Conservation (phyloP, 768 basidiomycete genomes). For the Suillus bovinus region DNA sequence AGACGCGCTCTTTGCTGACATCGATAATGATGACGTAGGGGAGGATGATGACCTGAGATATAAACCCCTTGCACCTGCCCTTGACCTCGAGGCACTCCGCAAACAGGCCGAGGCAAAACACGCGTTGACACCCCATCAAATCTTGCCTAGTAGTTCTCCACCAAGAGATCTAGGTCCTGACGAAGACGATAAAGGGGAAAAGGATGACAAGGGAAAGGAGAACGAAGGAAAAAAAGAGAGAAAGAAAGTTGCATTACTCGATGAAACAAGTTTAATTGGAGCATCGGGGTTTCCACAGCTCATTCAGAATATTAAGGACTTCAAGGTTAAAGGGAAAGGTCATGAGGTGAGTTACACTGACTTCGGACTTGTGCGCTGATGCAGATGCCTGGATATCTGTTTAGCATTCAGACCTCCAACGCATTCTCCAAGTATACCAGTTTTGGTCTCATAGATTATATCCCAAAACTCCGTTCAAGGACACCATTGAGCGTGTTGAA, state of each 20-base stretch:
- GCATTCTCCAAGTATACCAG: constrained; percentile 83
- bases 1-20: constrained; percentile 45
- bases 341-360: constrained; percentile 64
- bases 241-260: constrained; percentile 53
- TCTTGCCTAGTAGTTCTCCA: constrained; percentile 51
- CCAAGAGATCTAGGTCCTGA: constrained; percentile 28
- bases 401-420: constrained; percentile 78
- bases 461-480: constrained; percentile 84
- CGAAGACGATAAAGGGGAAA: constrained; percentile 19
- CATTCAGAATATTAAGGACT: constrained; percentile 71
- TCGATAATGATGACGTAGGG: constrained; percentile 52
- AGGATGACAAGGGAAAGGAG: constrained; percentile 12
- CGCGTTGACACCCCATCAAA: constrained; percentile 45
- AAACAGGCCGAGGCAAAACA: constrained; percentile 56
- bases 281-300: constrained; percentile 79
- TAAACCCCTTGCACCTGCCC: constrained; percentile 47
- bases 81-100: constrained; percentile 55
- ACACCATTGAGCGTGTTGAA: constrained; percentile 85
- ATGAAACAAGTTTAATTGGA: constrained; percentile 75
- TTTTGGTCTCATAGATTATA: constrained; percentile 95
- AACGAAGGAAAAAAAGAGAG: constrained; percentile 31
- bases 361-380: not conserved
- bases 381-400: not conserved
- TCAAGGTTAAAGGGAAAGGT: constrained; percentile 88
- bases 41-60: constrained; percentile 41